Conservation (phyloP, 2,329 filamentous ascomycete genomes). For the Pseudovirgaria hyperparasitica region DNA sequence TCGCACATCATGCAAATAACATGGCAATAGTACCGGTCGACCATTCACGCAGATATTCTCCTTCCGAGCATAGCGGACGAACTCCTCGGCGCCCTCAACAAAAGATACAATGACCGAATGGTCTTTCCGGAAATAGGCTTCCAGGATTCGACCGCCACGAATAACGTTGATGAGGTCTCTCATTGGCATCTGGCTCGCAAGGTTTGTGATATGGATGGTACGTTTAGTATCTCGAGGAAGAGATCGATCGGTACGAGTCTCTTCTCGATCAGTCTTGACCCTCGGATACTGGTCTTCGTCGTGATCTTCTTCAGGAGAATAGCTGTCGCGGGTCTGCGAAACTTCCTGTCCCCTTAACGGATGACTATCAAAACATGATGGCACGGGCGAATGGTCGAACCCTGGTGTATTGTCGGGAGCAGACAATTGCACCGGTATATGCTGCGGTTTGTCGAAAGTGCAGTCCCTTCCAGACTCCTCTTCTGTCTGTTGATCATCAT, state of each 20-base stretch:
- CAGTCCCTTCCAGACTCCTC: constrained; percentile 9
- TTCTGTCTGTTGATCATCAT: constrained; percentile 7
- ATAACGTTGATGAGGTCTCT: constrained; percentile 52
- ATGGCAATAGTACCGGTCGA: constrained; percentile 46
- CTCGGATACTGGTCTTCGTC: constrained; percentile 8
- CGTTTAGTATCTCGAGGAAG: constrained; percentile 29
- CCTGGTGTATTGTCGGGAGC: too few relatives aligned
- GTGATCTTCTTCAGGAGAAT: too few relatives aligned
- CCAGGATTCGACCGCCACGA: constrained; percentile 58
- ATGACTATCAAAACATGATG: too few relatives aligned
- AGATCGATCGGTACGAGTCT: constrained; percentile 5
- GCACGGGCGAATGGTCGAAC: too few relatives aligned
- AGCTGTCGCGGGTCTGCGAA: too few relatives aligned
- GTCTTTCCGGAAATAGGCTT: constrained; percentile 53
- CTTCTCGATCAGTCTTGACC: constrained; percentile 3
- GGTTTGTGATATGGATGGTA: constrained; percentile 49
- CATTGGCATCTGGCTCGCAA: constrained; percentile 50
- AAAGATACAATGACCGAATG: constrained; percentile 57
- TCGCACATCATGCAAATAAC: too few relatives aligned
- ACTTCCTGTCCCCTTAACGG: too few relatives aligned
- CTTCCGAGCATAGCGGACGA: constrained; percentile 50
- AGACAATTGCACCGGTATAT: constrained; percentile 7
- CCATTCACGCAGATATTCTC: constrained; percentile 56
- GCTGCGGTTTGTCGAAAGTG: constrained; percentile 6
- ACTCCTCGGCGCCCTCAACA: constrained; percentile 45